Conservation (phyloP, 2,329 filamentous ascomycete genomes). For the Magnaporthiopsis poae region DNA sequence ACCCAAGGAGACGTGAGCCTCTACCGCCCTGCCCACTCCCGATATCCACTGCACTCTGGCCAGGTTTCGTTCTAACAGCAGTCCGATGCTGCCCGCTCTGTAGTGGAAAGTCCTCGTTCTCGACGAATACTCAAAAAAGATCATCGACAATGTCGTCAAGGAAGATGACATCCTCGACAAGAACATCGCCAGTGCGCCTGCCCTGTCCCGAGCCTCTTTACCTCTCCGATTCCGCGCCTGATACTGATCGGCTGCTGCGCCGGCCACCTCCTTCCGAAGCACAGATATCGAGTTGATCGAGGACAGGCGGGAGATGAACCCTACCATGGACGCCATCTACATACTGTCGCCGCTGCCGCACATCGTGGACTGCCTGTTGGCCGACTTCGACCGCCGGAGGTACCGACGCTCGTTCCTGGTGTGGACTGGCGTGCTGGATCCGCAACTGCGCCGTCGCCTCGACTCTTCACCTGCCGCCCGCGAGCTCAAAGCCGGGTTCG, state of each 20-base stretch:
- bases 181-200: conserved; percentile 76
- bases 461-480: conserved; percentile 60
- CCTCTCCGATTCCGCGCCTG: not conserved
- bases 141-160: conserved; percentile 83
- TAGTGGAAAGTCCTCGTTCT: conserved; percentile 96
- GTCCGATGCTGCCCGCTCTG: conserved; percentile 3
- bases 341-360: conserved; percentile 76
- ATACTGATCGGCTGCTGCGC: conserved; percentile 2
- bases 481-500: conserved; percentile 68
- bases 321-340: conserved; percentile 90
- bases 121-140: conserved; percentile 71
- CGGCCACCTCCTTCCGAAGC: conserved; percentile 11
- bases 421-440: conserved; percentile 71
- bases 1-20: conserved; percentile 67
- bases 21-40: conserved; percentile 3
- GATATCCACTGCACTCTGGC: not conserved
- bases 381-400: conserved; percentile 75
- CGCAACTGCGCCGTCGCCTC: conserved; percentile 60
- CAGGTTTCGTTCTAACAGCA: not conserved
- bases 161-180: conserved; percentile 95
- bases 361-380: conserved; percentile 86
- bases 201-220: not conserved
- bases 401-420: conserved; percentile 74
- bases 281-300: conserved; percentile 91
- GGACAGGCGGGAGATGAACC: conserved; percentile 69